Base-by-base conservation (phyloP, 2,329 filamentous ascomycete genomes). In the Clonostachys rhizophaga region DNA sequence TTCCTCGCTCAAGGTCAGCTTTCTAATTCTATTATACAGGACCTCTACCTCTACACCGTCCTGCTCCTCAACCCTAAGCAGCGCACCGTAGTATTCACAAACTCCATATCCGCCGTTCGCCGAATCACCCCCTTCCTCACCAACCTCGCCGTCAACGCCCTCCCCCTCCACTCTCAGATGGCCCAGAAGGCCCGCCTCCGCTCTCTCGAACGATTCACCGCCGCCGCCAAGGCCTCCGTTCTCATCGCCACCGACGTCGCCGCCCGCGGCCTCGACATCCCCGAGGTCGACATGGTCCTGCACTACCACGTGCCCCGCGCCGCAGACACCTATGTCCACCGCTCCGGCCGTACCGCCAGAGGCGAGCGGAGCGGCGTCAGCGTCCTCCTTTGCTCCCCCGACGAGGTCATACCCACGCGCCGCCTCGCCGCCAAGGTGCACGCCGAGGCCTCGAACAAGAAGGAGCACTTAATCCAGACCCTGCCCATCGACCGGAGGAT, bases 291-390 rank as follows among this genome's bases (percentile, higher is more conserved):
- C 56, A 78, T 95, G 13, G 87, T 99, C 14, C 72, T 99, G 16
- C 94, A 99, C 68, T 99, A 99, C 69, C 92, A 99, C 65, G 84
- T 96, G 0, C 94, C 94, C 2, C 87, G 91, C 48, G 78, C 90
- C 1, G 94, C 94, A 34, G 92, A 97, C 64, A 87, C 87, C 43
- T 99, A 99, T 61, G 91, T 99, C 13, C 94, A 99, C 63, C 85
- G 94, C 20, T 96, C 94, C 2, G 94, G 94, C 12, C 88, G 94
- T 54, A 97, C 94, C 1, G 94, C 94, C 3, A 89, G 94, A 59
- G 92, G 88, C 4, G 80, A 85, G 17, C 81, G 81, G 12, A 81
- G 78, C 0, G 94, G 94, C 36, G 80, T 88, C 35, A 95, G 89
- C 58, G 84, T 99, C 48, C 74, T 99, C 5, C 83, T 99, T 45